Evolutionary conservation across 2,329 filamentous ascomycete genomes (phyloP).

Genomic region (Botryotinia globosa): DNA sequence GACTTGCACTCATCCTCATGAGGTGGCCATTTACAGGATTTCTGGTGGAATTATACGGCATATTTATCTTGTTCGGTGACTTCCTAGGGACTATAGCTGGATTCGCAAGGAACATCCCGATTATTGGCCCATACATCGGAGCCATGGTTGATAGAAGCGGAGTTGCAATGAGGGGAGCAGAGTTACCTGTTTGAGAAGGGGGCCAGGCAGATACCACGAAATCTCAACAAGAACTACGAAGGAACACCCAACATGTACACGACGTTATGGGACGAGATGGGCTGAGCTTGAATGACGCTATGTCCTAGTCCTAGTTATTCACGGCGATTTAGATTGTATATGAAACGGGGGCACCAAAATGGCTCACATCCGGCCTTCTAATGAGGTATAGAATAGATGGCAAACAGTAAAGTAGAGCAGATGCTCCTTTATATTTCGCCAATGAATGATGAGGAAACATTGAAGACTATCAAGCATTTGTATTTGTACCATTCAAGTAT

Average conservation of each 20-base stretch:
- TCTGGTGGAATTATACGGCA: constrained; percentile 85
- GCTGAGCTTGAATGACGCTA: neutral
- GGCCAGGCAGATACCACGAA: neutral
- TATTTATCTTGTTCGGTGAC: constrained; percentile 91
- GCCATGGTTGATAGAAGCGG: constrained; percentile 68
- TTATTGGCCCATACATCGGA: constrained; percentile 84
- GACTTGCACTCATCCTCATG: constrained; percentile 80
- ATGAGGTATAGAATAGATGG: constrained; percentile 13
- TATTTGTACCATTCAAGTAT: constrained; percentile 6
- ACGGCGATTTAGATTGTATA: constrained; percentile 4
- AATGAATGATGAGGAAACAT: constrained; percentile 16
- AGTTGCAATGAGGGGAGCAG: constrained; percentile 67
- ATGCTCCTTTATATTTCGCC: constrained; percentile 22
- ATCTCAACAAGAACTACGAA: constrained; percentile 1
- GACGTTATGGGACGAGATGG: neutral
- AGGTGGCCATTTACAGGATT: constrained; percentile 93
- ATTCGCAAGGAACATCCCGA: constrained; percentile 79
- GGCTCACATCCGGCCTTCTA: neutral
- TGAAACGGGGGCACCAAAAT: neutral
- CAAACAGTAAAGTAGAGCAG: constrained; percentile 22
- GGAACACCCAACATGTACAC: neutral
- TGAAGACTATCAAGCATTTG: neutral
- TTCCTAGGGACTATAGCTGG: constrained; percentile 90
- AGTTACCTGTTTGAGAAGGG: constrained; percentile 66
- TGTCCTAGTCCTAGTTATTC: neutral